These are phyloP conservation scores for Cubamyces sp. DNA, from an alignment of 768 basidiomycete genomes.

Conservation along the genomic window DNA sequence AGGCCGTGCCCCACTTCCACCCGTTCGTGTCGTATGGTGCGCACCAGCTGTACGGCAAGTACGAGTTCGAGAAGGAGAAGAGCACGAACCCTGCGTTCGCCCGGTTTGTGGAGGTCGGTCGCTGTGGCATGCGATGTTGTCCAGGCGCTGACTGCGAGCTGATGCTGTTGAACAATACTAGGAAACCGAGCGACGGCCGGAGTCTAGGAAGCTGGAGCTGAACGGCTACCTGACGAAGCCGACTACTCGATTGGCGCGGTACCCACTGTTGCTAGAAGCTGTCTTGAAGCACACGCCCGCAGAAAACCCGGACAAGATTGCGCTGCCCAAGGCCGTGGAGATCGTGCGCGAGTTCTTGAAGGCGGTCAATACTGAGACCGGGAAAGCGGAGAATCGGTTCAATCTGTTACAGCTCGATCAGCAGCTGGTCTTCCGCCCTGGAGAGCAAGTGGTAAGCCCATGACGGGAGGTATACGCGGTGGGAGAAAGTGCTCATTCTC, in stretches of 20 bases:
- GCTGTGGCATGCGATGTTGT: neutral
- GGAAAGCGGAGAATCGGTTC: conserved; percentile 95
- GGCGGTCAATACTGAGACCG: conserved; percentile 91
- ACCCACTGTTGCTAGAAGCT: conserved; percentile 90
- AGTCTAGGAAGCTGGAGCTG: conserved; percentile 94
- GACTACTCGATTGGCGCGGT: conserved; percentile 95
- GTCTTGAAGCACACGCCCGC: conserved; percentile 92
- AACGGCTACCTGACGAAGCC: conserved; percentile 99
- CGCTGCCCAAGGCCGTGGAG: conserved; percentile 74
- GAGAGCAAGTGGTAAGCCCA: conserved; percentile 81
- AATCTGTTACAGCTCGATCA: conserved; percentile 92
- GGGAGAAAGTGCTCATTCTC: neutral
- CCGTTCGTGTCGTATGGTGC: conserved; percentile 97
- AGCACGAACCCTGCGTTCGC: conserved; percentile 89
- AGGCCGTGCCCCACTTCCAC: conserved; percentile 82
- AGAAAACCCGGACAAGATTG: conserved; percentile 83
- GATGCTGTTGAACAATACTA: conserved; percentile 38
- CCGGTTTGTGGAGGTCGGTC: conserved; percentile 89
- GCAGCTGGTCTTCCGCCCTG: conserved; percentile 87
- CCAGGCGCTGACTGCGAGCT: neutral
- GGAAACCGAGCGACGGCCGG: conserved; percentile 90
- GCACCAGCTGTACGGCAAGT: conserved; percentile 97
- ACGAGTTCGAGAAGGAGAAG: conserved; percentile 99
- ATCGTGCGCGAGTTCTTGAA: conserved; percentile 81
- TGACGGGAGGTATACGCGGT: neutral